Conservation (phyloP, 805 yeast species). For the Wickerhamomyces canadensis region DNA sequence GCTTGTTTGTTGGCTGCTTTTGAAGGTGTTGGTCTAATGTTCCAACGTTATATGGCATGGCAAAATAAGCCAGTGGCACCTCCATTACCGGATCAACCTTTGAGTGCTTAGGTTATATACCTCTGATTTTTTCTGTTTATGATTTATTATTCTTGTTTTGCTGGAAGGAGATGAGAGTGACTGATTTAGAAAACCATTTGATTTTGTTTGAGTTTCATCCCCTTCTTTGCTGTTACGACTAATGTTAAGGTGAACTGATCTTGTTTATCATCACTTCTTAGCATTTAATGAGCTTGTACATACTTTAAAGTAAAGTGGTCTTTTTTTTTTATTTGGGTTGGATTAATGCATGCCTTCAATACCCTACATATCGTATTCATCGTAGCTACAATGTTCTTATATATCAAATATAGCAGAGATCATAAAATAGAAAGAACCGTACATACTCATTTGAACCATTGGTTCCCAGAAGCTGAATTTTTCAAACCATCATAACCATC, state of each 20-base stretch:
- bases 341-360: too few relatives aligned
- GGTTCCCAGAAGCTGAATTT: slow-evolving; percentile 8
- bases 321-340: too few relatives aligned
- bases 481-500: slow-evolving; percentile 7
- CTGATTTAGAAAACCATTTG: too few relatives aligned
- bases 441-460: slow-evolving; percentile 11
- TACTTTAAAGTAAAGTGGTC: background rate
- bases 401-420: too few relatives aligned
- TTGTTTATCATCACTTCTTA: too few relatives aligned
- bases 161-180: too few relatives aligned
- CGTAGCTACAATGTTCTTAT: too few relatives aligned
- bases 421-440: too few relatives aligned
- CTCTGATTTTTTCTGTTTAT: slow-evolving; percentile 2
- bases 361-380: too few relatives aligned
- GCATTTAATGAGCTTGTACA: background rate
- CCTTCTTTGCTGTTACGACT: background rate
- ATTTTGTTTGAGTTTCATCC: background rate
- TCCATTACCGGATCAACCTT: slow-evolving; percentile 40
- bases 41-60: slow-evolving; percentile 85
- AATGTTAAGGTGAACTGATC: background rate
- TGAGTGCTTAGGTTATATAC: slow-evolving; percentile 5
- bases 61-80: slow-evolving; percentile 69
- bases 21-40: slow-evolving; percentile 97
- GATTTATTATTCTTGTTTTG: too few relatives aligned
- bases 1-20: slow-evolving; percentile 94